A percentile compares a stretch with the other conserved stretches of the same genome.
These are phyloP conservation scores for Camillea tinctor DNA, from an alignment of 2,329 filamentous ascomycete genomes.

Conservation along the genomic window DNA sequence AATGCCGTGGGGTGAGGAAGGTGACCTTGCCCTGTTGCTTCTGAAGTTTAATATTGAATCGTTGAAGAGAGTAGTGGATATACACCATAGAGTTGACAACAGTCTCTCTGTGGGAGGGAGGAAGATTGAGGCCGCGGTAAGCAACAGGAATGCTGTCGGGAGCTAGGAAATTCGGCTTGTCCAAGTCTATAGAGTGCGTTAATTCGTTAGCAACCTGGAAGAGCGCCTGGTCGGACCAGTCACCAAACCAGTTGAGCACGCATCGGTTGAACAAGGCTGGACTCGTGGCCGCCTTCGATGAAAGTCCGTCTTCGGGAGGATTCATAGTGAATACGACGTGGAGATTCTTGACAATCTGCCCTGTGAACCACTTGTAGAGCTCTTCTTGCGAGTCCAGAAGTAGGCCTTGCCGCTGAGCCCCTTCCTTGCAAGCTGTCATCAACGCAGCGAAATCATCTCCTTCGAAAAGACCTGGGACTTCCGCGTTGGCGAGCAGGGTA, in stretches of 20 bases:
- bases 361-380: slow-evolving; percentile 99
- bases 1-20: slow-evolving; percentile 93
- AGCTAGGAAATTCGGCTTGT: slow-evolving; percentile 79
- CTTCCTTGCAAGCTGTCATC: slow-evolving; percentile 99
- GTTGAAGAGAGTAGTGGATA: slow-evolving; percentile 90
- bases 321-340: slow-evolving; percentile 99
- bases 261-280: slow-evolving; percentile 99
- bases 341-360: slow-evolving; percentile 97
- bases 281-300: slow-evolving; percentile 95
- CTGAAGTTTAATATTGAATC: slow-evolving; percentile 82
- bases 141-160: slow-evolving; percentile 92
- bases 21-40: slow-evolving; percentile 92
- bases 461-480: slow-evolving; percentile 97
- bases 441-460: slow-evolving; percentile 98
- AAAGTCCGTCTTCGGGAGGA: slow-evolving; percentile 89
- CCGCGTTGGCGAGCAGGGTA: slow-evolving; percentile 96
- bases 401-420: slow-evolving; percentile 90
- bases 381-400: slow-evolving; percentile 97
- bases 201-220: slow-evolving; percentile 97
- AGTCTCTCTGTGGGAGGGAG: slow-evolving; percentile 85
- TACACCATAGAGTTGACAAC: slow-evolving; percentile 99
- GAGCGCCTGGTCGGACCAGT: slow-evolving; percentile 98
- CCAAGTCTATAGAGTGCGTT: slow-evolving; percentile 93
- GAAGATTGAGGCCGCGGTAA: slow-evolving; percentile 80
- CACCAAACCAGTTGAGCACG: slow-evolving; percentile 99